Conservation (phyloP, 805 yeast species). For the Starmerella bacillaris region DNA sequence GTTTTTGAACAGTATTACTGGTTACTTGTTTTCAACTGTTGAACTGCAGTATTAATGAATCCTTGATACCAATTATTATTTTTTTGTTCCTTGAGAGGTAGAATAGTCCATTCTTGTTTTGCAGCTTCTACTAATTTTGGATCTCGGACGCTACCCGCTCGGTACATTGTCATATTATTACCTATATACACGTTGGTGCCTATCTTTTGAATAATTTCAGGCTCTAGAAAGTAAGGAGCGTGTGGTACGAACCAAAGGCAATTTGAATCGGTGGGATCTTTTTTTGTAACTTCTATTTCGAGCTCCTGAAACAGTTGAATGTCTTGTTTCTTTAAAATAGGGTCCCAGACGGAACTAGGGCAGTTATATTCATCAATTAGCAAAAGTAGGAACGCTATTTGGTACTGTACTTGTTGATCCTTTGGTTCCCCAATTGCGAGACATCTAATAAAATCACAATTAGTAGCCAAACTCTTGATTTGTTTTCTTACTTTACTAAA, state of each 20-base stretch:
- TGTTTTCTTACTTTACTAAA: neutral
- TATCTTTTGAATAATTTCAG: constrained; percentile 5
- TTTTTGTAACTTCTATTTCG: constrained; percentile 5
- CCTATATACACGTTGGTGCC: constrained; percentile 7
- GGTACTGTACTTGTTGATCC: constrained; percentile 7
- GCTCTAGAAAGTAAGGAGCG: constrained; percentile 12
- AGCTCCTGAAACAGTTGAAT: constrained; percentile 2
- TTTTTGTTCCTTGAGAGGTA: constrained; percentile 9
- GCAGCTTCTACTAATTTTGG: neutral
- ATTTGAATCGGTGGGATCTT: constrained; percentile 2
- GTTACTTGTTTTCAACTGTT: constrained; percentile 2
- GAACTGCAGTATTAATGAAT: constrained; percentile 11
- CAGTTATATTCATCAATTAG: constrained; percentile 1
- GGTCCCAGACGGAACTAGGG: constrained; percentile 9
- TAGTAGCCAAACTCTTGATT: neutral
- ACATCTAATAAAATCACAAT: neutral
- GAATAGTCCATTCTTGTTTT: neutral
- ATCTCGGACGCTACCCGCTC: constrained; percentile 5
- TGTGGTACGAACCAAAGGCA: constrained; percentile 11
- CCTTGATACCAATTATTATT: constrained; percentile 8
- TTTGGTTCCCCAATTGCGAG: constrained; percentile 1
- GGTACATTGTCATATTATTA: constrained; percentile 5
- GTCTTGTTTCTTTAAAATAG: constrained; percentile 7
- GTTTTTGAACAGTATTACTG: neutral
- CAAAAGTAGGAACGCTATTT: constrained; percentile 7